Evolutionary conservation across 2,329 filamentous ascomycete species (phyloP), one percentile per base, ranked within the genome.

Genomic region (Purpureocillium lavendulum): DNA sequence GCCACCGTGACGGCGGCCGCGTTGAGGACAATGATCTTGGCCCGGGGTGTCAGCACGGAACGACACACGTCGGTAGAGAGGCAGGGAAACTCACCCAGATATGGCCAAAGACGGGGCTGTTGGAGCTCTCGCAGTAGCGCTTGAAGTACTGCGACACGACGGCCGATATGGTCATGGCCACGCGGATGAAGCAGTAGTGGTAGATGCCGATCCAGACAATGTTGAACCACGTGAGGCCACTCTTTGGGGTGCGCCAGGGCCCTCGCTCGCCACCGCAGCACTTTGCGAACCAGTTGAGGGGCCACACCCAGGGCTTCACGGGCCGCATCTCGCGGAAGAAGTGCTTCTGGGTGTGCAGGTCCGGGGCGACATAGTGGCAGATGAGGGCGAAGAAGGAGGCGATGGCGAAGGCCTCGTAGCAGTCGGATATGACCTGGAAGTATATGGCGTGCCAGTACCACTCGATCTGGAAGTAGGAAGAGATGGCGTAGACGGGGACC

Each of bases 221-320:
- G 58, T 94, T 94, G 65, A 94, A 94, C 86, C 86, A 92, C 1
- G 87, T 94, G 57, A 94, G 64, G 1, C 87, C 87, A 59, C 83
- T 92, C 48, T 74, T 70, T 1, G 87, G 87, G n/a, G 73, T 82
- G 49, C 85, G 73, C 70, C 85, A 82, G 18, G 73, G 70, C 0
- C 86, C 84, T 39, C 75, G 67, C 43, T 84, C 60, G 28, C 83
- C 82, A 30, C 84, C 81, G 40, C 78, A 84, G 56, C 80, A 84
- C 52, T 74, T 80, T 48, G 80, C 75, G 44, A 85, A 68, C 74
- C 82, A 85, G 46, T 65, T 78, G 15, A 90, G 49, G 1, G 86
- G 84, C 74, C 72, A 77, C 11, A 90, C 74, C 87, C 87, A 94
- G 35, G 75, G 75, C 55, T 77, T 77, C 34, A 77, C 60, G 12